phyloP scores from a whole-genome alignment of 1,284 basidiomycete species.

The Cystobasidiaceae sp. region DNA sequence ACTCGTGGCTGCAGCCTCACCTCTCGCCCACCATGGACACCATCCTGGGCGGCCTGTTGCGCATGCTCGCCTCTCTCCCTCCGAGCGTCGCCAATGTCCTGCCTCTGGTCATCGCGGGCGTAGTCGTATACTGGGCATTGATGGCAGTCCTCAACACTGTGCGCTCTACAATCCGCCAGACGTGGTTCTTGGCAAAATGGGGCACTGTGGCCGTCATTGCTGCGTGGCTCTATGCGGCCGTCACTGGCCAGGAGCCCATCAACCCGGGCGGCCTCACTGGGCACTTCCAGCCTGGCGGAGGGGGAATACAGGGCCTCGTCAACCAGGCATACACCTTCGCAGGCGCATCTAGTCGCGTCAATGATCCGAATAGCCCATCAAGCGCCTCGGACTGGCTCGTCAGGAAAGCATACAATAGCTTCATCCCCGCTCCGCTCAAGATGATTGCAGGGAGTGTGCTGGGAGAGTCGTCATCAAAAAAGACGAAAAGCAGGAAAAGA shows the following conservation, averaged over 20 bases:
- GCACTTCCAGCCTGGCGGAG: not conserved
- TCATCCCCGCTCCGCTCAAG: conserved; percentile 5
- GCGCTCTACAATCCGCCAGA: conserved; percentile 6
- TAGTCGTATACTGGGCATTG: conserved; percentile 16
- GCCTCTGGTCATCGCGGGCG: conserved; percentile 14
- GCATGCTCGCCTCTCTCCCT: conserved; percentile 7
- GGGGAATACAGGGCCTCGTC: not conserved
- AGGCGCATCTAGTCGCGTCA: not conserved
- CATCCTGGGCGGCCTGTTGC: conserved; percentile 2
- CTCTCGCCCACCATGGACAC: conserved; percentile 13
- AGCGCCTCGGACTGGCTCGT: not conserved
- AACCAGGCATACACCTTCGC: conserved; percentile 7
- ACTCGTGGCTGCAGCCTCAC: conserved; percentile 14
- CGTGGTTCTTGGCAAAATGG: conserved; percentile 29
- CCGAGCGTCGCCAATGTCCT: conserved; percentile 27
- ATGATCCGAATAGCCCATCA: not conserved
- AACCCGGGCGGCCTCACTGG: not conserved
- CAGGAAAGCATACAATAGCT: conserved; percentile 7
- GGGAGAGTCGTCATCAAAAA: too few species aligned
- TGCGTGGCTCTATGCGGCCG: not conserved
- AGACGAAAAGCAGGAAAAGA: not conserved
- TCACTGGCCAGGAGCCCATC: conserved; percentile 9
- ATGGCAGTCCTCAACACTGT: conserved; percentile 5
- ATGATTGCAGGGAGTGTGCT: conserved; percentile 3
- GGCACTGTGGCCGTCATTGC: conserved; percentile 4